phyloP scores from a whole-genome alignment of 495 filamentous ascomycete genomes.

The Cercophora scortea region DNA sequence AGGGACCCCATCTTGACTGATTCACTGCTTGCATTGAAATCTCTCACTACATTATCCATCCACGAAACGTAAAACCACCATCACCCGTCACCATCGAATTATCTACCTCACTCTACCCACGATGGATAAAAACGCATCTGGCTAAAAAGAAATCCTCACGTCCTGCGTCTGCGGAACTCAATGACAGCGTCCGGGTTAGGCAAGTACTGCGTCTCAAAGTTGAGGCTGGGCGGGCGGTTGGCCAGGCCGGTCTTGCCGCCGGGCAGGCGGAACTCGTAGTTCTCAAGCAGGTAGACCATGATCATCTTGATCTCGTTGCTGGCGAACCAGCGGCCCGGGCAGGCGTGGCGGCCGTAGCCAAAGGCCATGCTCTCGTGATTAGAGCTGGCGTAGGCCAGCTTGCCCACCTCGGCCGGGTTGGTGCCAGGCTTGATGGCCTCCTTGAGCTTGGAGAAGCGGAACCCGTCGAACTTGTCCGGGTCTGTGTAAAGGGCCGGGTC shows the following conservation, averaged over 20 bases:
- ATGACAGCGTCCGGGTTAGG: neutral
- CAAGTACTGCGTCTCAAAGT: neutral
- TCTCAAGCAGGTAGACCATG: conserved; percentile 33
- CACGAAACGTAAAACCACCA: neutral
- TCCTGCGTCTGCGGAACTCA: neutral
- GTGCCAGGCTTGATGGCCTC: neutral
- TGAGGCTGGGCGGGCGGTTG: neutral
- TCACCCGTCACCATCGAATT: neutral
- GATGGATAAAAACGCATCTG: too few relatives aligned
- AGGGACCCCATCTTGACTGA: too few relatives aligned
- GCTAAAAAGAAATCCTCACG: too few relatives aligned
- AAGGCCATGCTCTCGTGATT: conserved; percentile 30
- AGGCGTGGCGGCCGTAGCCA: conserved; percentile 44
- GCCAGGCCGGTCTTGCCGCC: neutral
- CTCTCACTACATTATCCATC: neutral
- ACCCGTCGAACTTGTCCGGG: neutral
- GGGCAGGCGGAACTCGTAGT: conserved; percentile 29
- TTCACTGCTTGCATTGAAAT: neutral
- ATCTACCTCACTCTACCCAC: neutral
- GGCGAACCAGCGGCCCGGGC: conserved; percentile 46
- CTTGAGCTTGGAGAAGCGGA: conserved; percentile 7
- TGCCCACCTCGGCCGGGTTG: neutral
- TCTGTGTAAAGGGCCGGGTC: conserved; percentile 37
- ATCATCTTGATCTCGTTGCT: conserved; percentile 40
- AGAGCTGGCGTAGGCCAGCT: conserved; percentile 9